Percentiles rank a stretch among this genome's conserved stretches.
Conservation (phyloP, 768 basidiomycete genomes). For the Zangia roseola region DNA sequence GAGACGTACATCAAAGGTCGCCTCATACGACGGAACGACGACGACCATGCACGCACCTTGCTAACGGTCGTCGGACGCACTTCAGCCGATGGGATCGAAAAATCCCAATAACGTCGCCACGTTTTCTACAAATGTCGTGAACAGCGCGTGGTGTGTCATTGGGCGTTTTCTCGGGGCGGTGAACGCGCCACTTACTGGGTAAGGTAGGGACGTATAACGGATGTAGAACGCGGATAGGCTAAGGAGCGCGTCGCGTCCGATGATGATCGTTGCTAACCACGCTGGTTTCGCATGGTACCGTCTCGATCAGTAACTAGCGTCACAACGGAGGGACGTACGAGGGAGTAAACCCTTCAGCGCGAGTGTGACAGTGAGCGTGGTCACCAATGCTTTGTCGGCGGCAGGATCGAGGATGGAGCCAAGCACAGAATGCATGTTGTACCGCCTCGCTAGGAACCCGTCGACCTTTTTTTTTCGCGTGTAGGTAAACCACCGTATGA, state of each 20-base stretch:
- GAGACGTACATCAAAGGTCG: not conserved
- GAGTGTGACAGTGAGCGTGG: slow-evolving; percentile 85
- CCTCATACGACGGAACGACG: not conserved
- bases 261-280: slow-evolving; percentile 79
- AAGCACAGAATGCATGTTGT: slow-evolving; percentile 85
- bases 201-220: slow-evolving; percentile 85
- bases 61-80: slow-evolving; percentile 92
- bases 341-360: slow-evolving; percentile 84
- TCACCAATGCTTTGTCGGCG: slow-evolving; percentile 95
- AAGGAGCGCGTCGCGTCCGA: slow-evolving; percentile 86
- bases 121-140: slow-evolving; percentile 66
- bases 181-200: slow-evolving; percentile 53
- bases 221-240: slow-evolving; percentile 91
- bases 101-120: slow-evolving; percentile 91
- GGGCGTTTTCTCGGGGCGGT: not conserved
- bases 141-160: not conserved
- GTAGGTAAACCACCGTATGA: slow-evolving; percentile 8
- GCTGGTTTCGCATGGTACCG: slow-evolving; percentile 43
- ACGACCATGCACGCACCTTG: slow-evolving; percentile 51
- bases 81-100: slow-evolving; percentile 92
- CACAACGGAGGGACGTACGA: slow-evolving; percentile 43
- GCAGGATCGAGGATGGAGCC: slow-evolving; percentile 96
- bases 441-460: slow-evolving; percentile 85
- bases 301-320: not conserved
- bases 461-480: slow-evolving; percentile 59